Base-by-base conservation (phyloP, 306 rosid genomes). In the Malus asiatica region DNA sequence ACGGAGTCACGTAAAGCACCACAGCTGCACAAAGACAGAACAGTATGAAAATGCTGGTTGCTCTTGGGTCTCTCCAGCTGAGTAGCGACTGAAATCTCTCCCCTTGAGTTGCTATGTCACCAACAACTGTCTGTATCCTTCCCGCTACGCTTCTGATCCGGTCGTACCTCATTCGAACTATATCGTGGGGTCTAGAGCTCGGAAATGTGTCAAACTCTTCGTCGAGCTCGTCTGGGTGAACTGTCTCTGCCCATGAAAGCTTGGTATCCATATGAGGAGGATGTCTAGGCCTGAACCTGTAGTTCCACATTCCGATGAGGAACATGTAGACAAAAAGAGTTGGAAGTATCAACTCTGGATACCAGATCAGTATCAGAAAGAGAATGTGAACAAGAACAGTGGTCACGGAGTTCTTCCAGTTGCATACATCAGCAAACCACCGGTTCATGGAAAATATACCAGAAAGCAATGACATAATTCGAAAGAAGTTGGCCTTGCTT, bases 121-220 rank as follows among this genome's bases (percentile, higher is more conserved):
- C 98, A 38, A 92, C 98, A 20, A 94, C 92, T 0, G 97, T 92
- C 55, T 94, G 99, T 71, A 92, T 90, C 86, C 97, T 89, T 23
- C 97, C 97, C 0, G 97, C 97, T 11, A 95, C 97, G 66, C 97
- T 90, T 74, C 99, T 80, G 20, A 95, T 89, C 68, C 97, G 82
- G 59, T 95, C 99, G 51, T 95, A 95, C 86, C 99, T 83, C 90
- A 95, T 83, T 67, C 97, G 87, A 57, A 92, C 96, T 33, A 84
- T 71, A 68, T 90, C 97, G 9, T 85, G 79, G 0, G 93, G 73
- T 61, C 83, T 90, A 0, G 97, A 95, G 52, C 89, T 89, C 0
- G 98, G 98, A 66, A 92, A 94, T 32, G 98, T 94, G 77, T 94
- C 98, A 20, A 94, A 94, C 80, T 94, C 98, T 73, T 94, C 98